Evolutionary conservation across 164 flowering plant species (phyloP).

Genomic region (Kalanchoe fedtschenkoi): DNA sequence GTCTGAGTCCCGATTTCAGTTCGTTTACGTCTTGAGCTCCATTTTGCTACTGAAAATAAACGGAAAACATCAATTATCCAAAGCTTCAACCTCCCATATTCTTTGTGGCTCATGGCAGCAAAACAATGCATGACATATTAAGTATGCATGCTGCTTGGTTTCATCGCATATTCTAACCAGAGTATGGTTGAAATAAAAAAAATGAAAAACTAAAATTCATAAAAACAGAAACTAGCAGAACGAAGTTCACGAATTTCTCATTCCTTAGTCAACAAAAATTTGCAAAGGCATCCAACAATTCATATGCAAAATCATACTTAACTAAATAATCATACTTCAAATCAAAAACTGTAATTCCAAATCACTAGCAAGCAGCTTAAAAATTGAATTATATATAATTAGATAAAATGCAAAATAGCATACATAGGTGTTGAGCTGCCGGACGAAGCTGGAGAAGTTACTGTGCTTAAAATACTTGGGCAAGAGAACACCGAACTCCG

Average conservation of each 20-base stretch:
- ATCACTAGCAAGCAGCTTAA: not conserved
- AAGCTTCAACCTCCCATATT: not conserved
- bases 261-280: too few relatives aligned
- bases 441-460: constrained; percentile 61
- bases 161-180: too few relatives aligned
- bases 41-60: constrained; percentile 16
- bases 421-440: constrained; percentile 66
- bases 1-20: constrained; percentile 8
- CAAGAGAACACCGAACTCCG: constrained; percentile 49
- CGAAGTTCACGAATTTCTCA: too few relatives aligned
- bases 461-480: constrained; percentile 72
- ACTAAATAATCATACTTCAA: not conserved
- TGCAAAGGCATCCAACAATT: too few relatives aligned
- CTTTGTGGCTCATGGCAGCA: not conserved
- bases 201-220: too few relatives aligned
- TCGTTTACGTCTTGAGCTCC: constrained; percentile 14
- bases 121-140: too few relatives aligned
- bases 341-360: not conserved
- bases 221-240: too few relatives aligned
- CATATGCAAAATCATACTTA: not conserved
- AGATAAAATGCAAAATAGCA: too few relatives aligned
- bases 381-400: too few relatives aligned
- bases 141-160: too few relatives aligned
- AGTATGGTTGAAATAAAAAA: too few relatives aligned
- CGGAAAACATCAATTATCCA: not conserved